Evolutionary conservation across 1,284 basidiomycete genomes (phyloP).

Genomic region (Psilocybe mexicana): DNA sequence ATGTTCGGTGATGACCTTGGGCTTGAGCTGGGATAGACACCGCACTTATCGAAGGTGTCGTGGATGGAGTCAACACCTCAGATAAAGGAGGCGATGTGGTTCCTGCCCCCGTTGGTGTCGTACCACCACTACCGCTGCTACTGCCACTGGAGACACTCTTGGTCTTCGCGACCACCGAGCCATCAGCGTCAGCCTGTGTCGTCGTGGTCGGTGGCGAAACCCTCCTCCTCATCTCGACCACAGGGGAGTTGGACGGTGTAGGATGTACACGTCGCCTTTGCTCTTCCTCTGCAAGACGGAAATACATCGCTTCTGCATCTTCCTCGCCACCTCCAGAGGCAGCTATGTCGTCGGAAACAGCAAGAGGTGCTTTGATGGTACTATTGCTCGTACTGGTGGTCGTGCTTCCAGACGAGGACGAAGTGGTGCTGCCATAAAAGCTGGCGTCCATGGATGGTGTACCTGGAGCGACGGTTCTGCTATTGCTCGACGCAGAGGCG

Average conservation of each 20-base stretch:
- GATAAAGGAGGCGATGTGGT: conserved; percentile 5
- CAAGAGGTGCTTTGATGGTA: conserved; percentile 13
- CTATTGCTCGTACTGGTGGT: conserved; percentile 15
- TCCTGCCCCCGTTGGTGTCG: conserved; percentile 3
- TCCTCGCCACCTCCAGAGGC: conserved; percentile 6
- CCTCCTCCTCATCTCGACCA: conserved; percentile 33
- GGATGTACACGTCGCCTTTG: conserved; percentile 38
- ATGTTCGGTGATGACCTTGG: not conserved
- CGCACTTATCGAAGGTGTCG: not conserved
- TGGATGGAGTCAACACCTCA: not conserved
- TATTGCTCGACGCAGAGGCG: conserved; percentile 6
- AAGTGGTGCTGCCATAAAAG: conserved; percentile 12
- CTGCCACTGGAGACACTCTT: not conserved
- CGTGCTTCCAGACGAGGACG: conserved; percentile 19
- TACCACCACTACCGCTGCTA: conserved; percentile 6
- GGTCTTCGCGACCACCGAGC: not conserved
- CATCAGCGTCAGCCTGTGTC: no score
- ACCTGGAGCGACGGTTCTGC: not conserved
- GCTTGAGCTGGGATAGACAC: not conserved
- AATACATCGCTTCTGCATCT: conserved; percentile 29
- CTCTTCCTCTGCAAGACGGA: conserved; percentile 39
- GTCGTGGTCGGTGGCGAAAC: not conserved
- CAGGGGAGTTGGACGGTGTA: conserved; percentile 52
- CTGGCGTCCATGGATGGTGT: conserved; percentile 15
- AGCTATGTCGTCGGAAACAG: not conserved